phyloP scores from a whole-genome alignment of 129 eudicot species.

The Saussurea involucrata region DNA sequence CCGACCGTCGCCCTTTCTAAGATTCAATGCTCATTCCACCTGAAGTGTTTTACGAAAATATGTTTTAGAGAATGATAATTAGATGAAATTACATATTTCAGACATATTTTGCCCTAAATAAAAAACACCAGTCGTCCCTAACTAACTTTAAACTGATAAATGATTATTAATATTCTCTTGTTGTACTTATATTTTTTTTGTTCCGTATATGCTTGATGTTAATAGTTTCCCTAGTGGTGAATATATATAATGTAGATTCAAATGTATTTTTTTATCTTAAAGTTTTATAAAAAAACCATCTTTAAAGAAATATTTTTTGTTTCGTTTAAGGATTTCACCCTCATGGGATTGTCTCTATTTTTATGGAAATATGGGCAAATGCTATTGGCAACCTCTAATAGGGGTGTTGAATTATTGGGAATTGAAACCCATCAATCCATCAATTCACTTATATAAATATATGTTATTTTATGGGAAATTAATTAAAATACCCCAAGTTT shows the following conservation, averaged over 20 bases:
- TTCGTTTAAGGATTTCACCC: background rate
- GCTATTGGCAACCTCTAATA: too few relatives aligned
- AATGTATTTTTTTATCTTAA: background rate
- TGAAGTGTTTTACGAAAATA: background rate
- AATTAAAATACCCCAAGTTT: too few relatives aligned
- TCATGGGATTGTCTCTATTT: background rate
- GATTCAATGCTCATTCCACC: background rate
- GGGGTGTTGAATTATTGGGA: too few relatives aligned
- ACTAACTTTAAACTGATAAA: background rate
- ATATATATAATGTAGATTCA: background rate
- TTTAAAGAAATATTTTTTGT: background rate
- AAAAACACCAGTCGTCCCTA: background rate
- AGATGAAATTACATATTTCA: too few relatives aligned
- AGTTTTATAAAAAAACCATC: background rate
- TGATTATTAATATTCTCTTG: background rate
- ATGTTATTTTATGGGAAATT: too few relatives aligned
- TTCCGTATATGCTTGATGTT: background rate
- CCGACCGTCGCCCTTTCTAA: background rate
- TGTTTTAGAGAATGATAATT: background rate
- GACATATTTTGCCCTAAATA: too few relatives aligned
- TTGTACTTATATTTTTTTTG: background rate
- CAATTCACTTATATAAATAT: too few relatives aligned
- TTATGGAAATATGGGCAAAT: too few relatives aligned
- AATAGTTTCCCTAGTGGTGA: background rate
- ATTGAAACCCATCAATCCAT: too few relatives aligned